Evolutionary conservation across 768 basidiomycete genomes (phyloP).

Genomic region (Mycena filopes): DNA sequence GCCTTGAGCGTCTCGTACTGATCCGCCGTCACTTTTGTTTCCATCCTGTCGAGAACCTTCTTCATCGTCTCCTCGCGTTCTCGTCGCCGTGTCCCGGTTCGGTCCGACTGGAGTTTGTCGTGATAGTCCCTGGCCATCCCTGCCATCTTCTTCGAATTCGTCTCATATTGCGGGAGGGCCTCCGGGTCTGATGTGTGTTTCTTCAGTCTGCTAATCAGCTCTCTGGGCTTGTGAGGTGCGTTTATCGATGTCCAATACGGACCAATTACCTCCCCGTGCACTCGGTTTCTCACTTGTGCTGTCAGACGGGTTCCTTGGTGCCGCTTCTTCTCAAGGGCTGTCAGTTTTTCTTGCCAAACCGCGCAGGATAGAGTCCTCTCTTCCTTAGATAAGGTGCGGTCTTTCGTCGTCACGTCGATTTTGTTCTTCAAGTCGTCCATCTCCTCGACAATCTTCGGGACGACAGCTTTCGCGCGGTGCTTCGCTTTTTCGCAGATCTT

Average conservation of each 20-base stretch:
- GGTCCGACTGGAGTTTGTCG: background rate
- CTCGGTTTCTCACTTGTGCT: background rate
- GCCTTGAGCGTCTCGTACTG: background rate
- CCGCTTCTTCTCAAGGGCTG: background rate
- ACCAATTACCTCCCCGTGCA: slow-evolving; percentile 5
- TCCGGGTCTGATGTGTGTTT: background rate
- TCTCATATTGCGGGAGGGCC: background rate
- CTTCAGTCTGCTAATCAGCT: background rate
- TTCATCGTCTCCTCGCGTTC: background rate
- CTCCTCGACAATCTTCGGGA: background rate
- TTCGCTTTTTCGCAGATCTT: background rate
- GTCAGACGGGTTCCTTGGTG: background rate
- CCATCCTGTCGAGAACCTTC: background rate
- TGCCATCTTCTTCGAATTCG: background rate
- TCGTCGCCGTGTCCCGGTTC: background rate
- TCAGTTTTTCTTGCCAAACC: background rate
- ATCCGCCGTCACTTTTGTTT: background rate
- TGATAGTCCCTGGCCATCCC: background rate
- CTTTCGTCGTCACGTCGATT: background rate
- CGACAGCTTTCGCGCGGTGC: background rate
- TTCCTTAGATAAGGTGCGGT: background rate
- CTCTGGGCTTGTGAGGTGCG: background rate
- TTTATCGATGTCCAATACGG: background rate
- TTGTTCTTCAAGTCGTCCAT: background rate
- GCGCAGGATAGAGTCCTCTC: background rate